Conservation (phyloP, 306 rosid species). For the Quillaja saponaria region DNA sequence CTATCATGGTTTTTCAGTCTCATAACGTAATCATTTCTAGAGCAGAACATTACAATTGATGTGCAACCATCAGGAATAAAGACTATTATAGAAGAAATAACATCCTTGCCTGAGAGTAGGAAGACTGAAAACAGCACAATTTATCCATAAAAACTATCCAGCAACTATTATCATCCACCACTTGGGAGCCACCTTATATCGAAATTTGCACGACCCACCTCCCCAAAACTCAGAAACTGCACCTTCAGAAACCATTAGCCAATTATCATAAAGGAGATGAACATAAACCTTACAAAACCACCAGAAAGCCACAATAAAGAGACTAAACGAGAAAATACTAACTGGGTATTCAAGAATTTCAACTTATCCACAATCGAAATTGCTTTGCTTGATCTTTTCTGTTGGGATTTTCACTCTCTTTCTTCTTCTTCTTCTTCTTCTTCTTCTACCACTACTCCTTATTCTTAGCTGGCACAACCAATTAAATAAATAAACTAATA, state of each 20-base stretch:
- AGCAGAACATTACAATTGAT: constrained; percentile 13
- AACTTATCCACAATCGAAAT: constrained; percentile 46
- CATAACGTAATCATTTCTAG: constrained; percentile 15
- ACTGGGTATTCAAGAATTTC: constrained; percentile 35
- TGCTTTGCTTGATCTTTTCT: constrained; percentile 26
- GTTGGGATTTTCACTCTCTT: constrained; percentile 33
- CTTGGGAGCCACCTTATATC: constrained; percentile 42
- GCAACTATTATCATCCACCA: constrained; percentile 45
- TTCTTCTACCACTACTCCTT: not conserved
- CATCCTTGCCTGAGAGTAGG: constrained; percentile 68
- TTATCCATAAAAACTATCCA: constrained; percentile 57
- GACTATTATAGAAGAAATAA: not conserved
- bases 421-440: constrained; percentile 22
- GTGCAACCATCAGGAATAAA: constrained; percentile 7
- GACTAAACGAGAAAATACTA: constrained; percentile 30
- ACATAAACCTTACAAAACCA: constrained; percentile 23
- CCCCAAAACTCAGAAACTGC: constrained; percentile 36
- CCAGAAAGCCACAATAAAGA: constrained; percentile 24
- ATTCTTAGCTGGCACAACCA: constrained; percentile 30
- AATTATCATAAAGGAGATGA: constrained; percentile 17
- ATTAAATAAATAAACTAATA: too few relatives aligned
- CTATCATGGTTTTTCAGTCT: constrained; percentile 27
- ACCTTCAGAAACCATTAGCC: constrained; percentile 35
- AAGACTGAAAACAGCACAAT: constrained; percentile 67
- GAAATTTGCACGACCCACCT: constrained; percentile 47